A percentile compares a stretch with the other conserved stretches of the same genome.
Evolutionary conservation across 192 early-diverging fungal genomes (phyloP).

Genomic region (Entophlyctis luteolus): DNA sequence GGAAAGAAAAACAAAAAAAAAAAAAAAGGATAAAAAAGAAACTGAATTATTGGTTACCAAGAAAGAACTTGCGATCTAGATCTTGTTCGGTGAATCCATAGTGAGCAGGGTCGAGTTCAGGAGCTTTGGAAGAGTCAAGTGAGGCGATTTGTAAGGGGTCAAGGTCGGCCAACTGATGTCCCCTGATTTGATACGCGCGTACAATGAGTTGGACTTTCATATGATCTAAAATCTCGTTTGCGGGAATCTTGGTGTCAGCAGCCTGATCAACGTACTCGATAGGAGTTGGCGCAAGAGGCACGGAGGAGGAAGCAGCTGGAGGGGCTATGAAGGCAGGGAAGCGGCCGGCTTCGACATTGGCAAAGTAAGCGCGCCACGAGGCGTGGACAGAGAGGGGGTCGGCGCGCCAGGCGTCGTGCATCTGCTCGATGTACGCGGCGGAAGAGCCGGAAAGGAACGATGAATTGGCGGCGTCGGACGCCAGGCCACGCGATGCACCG

Average conservation of each 20-base stretch:
- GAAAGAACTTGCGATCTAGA: constrained; percentile 83
- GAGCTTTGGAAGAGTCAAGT: constrained; percentile 57
- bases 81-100: constrained; percentile 95
- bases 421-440: constrained; percentile 86
- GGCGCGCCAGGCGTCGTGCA: constrained; percentile 89
- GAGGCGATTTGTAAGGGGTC: constrained; percentile 87
- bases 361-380: constrained; percentile 97
- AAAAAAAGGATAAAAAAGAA: background rate
- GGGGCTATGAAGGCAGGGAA: constrained; percentile 69
- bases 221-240: constrained; percentile 82
- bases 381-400: constrained; percentile 89
- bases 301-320: constrained; percentile 21
- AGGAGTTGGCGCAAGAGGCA: constrained; percentile 37
- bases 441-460: constrained; percentile 85
- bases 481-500: too few species aligned
- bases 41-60: constrained; percentile 52
- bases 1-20: constrained; percentile 6
- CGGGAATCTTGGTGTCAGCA: constrained; percentile 46
- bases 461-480: too few species aligned
- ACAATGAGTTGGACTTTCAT: constrained; percentile 97
- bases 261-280: too few species aligned
- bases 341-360: constrained; percentile 42
- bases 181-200: constrained; percentile 90
- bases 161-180: constrained; percentile 91
- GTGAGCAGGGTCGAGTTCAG: constrained; percentile 78